phyloP scores from a whole-genome alignment of 2,329 filamentous ascomycete species.

The Exophiala viscosa region DNA sequence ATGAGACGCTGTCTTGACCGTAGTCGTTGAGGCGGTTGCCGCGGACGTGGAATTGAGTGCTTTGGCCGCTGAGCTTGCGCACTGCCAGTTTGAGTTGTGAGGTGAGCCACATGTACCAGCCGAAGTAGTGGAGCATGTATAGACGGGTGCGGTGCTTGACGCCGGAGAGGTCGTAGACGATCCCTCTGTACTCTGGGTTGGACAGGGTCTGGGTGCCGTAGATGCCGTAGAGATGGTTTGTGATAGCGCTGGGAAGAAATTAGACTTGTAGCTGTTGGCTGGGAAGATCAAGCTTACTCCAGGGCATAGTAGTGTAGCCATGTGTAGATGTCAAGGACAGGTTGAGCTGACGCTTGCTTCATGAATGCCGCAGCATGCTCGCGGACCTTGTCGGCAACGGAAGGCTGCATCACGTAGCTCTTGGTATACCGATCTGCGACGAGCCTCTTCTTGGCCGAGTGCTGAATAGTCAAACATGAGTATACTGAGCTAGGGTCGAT shows the following conservation, averaged over 20 bases:
- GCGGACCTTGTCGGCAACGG: constrained; percentile 55
- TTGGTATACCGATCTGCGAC: constrained; percentile 67
- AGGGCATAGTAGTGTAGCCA: constrained; percentile 64
- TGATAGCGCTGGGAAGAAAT: constrained; percentile 11
- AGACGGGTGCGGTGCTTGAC: constrained; percentile 14
- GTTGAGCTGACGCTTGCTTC: constrained; percentile 15
- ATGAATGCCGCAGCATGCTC: constrained; percentile 45
- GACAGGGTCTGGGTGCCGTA: constrained; percentile 11
- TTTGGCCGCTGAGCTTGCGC: constrained; percentile 55
- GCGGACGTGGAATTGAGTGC: constrained; percentile 39
- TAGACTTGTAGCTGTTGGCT: background rate
- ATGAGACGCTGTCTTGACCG: constrained; percentile 57
- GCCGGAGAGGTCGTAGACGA: constrained; percentile 17
- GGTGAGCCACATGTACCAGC: constrained; percentile 6
- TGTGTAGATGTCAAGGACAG: constrained; percentile 54
- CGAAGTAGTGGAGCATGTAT: constrained; percentile 16
- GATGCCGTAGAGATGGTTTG: constrained; percentile 14
- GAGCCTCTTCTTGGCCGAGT: constrained; percentile 60
- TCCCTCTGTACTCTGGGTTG: constrained; percentile 4
- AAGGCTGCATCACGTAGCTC: constrained; percentile 59
- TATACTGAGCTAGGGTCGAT: background rate
- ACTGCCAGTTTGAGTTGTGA: constrained; percentile 53
- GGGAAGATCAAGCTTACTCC: constrained; percentile 53
- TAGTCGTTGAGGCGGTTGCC: constrained; percentile 51
- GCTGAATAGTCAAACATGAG: constrained; percentile 30